Conservation (phyloP, 805 yeast species). For the Myxozyma vanderwaltii region DNA sequence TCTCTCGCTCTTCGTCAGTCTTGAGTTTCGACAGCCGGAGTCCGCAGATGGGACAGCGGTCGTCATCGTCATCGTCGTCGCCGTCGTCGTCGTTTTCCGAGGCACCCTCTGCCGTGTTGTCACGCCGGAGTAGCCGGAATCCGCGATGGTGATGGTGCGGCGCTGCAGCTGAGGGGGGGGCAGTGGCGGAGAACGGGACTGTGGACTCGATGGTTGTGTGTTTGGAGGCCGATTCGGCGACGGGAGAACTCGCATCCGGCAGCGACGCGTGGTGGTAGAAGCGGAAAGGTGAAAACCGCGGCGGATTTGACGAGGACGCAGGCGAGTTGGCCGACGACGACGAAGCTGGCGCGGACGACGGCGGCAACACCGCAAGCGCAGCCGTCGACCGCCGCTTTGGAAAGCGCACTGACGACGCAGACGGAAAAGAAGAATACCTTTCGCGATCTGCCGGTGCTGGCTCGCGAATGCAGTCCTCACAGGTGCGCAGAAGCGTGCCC, state of each 20-base stretch:
- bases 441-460: slow-evolving; percentile 38
- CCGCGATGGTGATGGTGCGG: slow-evolving; percentile 13
- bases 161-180: background rate
- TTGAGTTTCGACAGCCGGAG: slow-evolving; percentile 36
- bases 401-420: background rate
- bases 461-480: slow-evolving; percentile 71
- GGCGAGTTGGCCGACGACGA: slow-evolving; percentile 28
- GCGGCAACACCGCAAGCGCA: background rate
- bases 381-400: background rate
- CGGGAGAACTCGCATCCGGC: background rate
- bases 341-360: slow-evolving; percentile 28
- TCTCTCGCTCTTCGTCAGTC: slow-evolving; percentile 50
- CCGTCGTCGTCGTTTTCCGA: background rate
- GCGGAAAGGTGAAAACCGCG: background rate
- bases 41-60: slow-evolving; percentile 47
- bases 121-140: slow-evolving; percentile 22
- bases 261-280: background rate
- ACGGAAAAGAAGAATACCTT: slow-evolving; percentile 13
- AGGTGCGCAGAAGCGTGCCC: slow-evolving; percentile 66
- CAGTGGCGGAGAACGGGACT: slow-evolving; percentile 3
- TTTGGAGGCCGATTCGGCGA: background rate
- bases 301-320: background rate
- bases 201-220: slow-evolving; percentile 21
- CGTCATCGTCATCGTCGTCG: slow-evolving; percentile 38
- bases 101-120: slow-evolving; percentile 3